Percentiles rank a stretch among this genome's conserved stretches.
phyloP scores from a whole-genome alignment of 2,329 filamentous ascomycete species.

The Thelonectria rubi region DNA sequence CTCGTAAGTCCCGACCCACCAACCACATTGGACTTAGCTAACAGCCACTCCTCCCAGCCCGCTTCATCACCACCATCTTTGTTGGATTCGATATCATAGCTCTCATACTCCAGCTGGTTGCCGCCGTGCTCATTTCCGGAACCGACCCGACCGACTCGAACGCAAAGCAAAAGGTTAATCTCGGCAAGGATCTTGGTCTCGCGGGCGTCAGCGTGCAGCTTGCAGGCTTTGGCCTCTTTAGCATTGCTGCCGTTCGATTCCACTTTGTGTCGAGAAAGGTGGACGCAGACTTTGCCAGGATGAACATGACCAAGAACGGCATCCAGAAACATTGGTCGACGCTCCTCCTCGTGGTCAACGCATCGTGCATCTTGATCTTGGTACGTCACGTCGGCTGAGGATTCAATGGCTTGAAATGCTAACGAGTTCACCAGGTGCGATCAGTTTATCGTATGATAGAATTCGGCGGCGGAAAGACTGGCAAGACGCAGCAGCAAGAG shows the following conservation, averaged over 20 bases:
- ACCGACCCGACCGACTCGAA: slow-evolving; percentile 45
- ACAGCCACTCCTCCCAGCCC: slow-evolving; percentile 17
- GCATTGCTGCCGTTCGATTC: slow-evolving; percentile 55
- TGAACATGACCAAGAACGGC: slow-evolving; percentile 28
- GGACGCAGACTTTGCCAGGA: slow-evolving; percentile 22
- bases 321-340: slow-evolving; percentile 29
- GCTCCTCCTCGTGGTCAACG: slow-evolving; percentile 26
- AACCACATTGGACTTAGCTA: background rate
- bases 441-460: slow-evolving; percentile 36
- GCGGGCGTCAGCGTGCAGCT: slow-evolving; percentile 50
- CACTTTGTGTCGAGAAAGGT: slow-evolving; percentile 51
- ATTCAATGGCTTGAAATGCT: background rate
- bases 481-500: slow-evolving; percentile 30
- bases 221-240: slow-evolving; percentile 56
- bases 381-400: background rate
- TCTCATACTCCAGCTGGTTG: slow-evolving; percentile 50
- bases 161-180: slow-evolving; percentile 40
- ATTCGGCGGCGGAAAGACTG: slow-evolving; percentile 30
- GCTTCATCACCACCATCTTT: slow-evolving; percentile 50
- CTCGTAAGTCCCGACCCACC: slow-evolving; percentile 23
- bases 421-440: slow-evolving; percentile 18
- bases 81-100: slow-evolving; percentile 52
- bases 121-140: slow-evolving; percentile 52
- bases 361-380: slow-evolving; percentile 33
- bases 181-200: slow-evolving; percentile 33